Conservation (phyloP, 371 early-diverging fungal species). For the Syncephalastrum contaminatum region DNA sequence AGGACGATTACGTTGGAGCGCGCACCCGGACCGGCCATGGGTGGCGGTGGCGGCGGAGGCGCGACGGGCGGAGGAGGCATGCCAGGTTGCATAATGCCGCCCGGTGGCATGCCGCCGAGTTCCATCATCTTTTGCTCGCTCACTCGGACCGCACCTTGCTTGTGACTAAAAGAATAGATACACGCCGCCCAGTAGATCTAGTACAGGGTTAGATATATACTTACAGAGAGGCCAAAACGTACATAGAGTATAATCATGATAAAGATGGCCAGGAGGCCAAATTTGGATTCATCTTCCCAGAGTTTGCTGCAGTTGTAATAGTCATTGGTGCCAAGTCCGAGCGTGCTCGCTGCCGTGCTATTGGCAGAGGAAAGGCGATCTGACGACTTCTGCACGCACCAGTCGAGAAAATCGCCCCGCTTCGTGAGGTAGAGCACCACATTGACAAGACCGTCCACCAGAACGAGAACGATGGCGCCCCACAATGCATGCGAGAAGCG, state of each 20-base stretch:
- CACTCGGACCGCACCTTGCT: constrained; percentile 10
- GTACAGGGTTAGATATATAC: not conserved
- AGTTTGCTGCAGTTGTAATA: constrained; percentile 24
- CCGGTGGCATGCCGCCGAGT: not conserved
- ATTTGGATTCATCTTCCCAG: constrained; percentile 28
- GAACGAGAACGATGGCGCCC: constrained; percentile 13
- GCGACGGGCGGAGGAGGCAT: not conserved
- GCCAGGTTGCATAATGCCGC: constrained; percentile 5
- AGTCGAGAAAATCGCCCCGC: constrained; percentile 12
- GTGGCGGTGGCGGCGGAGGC: constrained; percentile 13
- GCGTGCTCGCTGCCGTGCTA: not conserved
- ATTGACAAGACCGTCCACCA: constrained; percentile 21
- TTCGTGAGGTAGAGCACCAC: constrained; percentile 18
- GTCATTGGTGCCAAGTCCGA: constrained; percentile 6
- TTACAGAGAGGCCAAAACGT: constrained; percentile 1
- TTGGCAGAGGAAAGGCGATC: not conserved
- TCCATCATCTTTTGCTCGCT: not conserved
- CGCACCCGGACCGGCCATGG: constrained; percentile 10
- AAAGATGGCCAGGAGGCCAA: constrained; percentile 16
- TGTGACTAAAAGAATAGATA: constrained; percentile 40
- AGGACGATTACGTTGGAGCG: constrained; percentile 32
- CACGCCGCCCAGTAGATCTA: constrained; percentile 47
- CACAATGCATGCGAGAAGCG: constrained; percentile 5
- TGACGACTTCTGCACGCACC: constrained; percentile 14
- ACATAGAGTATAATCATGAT: constrained; percentile 25